phyloP scores from a whole-genome alignment of 2,329 filamentous ascomycete species.

The Aspergillus neotritici region DNA sequence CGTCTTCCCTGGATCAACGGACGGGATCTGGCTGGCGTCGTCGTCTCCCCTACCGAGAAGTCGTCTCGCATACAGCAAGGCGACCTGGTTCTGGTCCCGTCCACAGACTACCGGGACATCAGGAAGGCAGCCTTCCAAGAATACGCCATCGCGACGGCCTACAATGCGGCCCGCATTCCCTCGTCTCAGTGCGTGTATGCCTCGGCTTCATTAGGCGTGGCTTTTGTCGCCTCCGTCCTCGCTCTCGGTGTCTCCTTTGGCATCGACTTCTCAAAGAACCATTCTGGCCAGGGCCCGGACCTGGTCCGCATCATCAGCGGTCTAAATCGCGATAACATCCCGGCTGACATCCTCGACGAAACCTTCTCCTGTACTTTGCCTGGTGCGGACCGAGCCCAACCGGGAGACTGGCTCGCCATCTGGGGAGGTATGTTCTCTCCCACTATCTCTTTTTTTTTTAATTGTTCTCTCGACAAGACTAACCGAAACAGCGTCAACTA shows the following conservation, averaged over 20 bases:
- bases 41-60: constrained; percentile 45
- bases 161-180: constrained; percentile 61
- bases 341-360: constrained; percentile 58
- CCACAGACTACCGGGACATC: constrained; percentile 67
- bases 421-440: constrained; percentile 57
- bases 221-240: constrained; percentile 63
- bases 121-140: constrained; percentile 68
- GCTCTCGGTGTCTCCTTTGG: constrained; percentile 66
- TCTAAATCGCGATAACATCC: constrained; percentile 46
- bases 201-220: constrained; percentile 62
- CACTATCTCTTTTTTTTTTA: not conserved
- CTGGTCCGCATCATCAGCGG: constrained; percentile 48
- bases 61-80: constrained; percentile 50
- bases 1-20: constrained; percentile 63
- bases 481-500: constrained; percentile 53
- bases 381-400: constrained; percentile 48
- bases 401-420: constrained; percentile 65
- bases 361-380: constrained; percentile 52
- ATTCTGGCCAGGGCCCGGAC: constrained; percentile 51
- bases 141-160: constrained; percentile 60
- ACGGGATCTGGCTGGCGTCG: constrained; percentile 61
- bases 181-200: constrained; percentile 47
- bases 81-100: constrained; percentile 59
- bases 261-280: constrained; percentile 51
- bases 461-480: not conserved